Evolutionary conservation across 352 stramenopile species (phyloP).

Genomic region (Aphanomyces astaci): DNA sequence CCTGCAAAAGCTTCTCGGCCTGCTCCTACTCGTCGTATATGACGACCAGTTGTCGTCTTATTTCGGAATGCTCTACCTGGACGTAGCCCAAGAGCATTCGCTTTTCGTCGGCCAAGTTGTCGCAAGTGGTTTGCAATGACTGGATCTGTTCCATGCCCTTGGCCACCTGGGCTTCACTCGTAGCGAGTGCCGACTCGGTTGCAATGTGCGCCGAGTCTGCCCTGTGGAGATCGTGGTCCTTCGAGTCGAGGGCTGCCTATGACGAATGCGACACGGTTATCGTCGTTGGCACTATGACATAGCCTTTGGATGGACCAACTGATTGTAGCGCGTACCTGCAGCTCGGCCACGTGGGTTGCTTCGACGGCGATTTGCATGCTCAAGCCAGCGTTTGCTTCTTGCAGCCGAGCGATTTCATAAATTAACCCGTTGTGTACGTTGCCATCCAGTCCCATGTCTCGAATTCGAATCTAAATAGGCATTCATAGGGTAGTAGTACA

Average conservation of each 20-base stretch:
- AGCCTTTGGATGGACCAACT: too few species aligned
- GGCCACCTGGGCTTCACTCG: background rate
- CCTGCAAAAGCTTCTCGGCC: constrained; percentile 5
- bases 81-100: constrained; percentile 17
- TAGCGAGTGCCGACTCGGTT: background rate
- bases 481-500: too few species aligned
- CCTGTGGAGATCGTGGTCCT: background rate
- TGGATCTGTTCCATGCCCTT: constrained; percentile 28
- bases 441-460: constrained; percentile 56
- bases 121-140: constrained; percentile 22
- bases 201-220: background rate
- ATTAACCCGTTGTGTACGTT: constrained; percentile 65
- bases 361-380: constrained; percentile 57
- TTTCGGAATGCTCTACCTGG: too few species aligned
- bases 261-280: background rate
- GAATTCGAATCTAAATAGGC: constrained; percentile 33
- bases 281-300: too few species aligned
- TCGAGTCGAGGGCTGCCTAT: constrained; percentile 1
- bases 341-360: background rate
- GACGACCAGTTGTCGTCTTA: too few species aligned
- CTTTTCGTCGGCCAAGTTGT: constrained; percentile 26
- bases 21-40: constrained; percentile 6
- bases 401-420: constrained; percentile 62
- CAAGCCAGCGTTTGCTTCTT: constrained; percentile 56
- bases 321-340: background rate